Base-by-base conservation (phyloP, 225 moss, liverwort and hornwort genomes). In the Pseudisothecium myosuroides region DNA sequence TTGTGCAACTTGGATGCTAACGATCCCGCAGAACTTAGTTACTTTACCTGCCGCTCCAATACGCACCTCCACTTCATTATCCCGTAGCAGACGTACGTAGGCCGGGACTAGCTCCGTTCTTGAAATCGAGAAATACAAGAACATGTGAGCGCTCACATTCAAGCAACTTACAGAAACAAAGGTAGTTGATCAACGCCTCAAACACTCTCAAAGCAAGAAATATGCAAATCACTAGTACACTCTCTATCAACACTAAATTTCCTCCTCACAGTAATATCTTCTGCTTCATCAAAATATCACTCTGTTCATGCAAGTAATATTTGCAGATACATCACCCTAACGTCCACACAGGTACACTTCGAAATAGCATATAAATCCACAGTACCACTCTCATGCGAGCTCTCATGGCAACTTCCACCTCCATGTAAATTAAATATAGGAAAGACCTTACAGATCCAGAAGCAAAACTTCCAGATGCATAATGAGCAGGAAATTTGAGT, bases 41-140 rank as follows among this genome's bases (percentile, higher is more conserved):
- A 98, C 98, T 91, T 98, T 98, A 61, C 97, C 98, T 68, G 97
- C 98, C 82, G 98, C 97, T 43, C 97, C 98, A 75, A 98, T 98
- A 83, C 97, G 95, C 61, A 98, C 98, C 92, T 98, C 98, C 82
- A 97, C 98, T 90, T 98, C 98, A 91, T 98, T 98, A 77, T 98
- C 98, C 50, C 97, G 94, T 75, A 98, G 80, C 24, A 98, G 93
- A 56, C 98, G 95, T 71, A 98, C 98, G 76, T 97, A 98, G 20
- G 98, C 98, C 85, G 98, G 98, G 76, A 98, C 97, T 47, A 98
- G 93, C 92, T 98, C 98, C 93, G 96, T 97, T 86, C 98, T 98
- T 86, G 43, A 89, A 81, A 63, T 80, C 21, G 36, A 79, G 27
- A 83, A 62, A 86, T 45, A 92, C 72, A 92, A 56, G 72, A 27